These are phyloP conservation scores for Mucor saturninus DNA, from an alignment of 371 early-diverging fungal genomes.

Conservation along the genomic window DNA sequence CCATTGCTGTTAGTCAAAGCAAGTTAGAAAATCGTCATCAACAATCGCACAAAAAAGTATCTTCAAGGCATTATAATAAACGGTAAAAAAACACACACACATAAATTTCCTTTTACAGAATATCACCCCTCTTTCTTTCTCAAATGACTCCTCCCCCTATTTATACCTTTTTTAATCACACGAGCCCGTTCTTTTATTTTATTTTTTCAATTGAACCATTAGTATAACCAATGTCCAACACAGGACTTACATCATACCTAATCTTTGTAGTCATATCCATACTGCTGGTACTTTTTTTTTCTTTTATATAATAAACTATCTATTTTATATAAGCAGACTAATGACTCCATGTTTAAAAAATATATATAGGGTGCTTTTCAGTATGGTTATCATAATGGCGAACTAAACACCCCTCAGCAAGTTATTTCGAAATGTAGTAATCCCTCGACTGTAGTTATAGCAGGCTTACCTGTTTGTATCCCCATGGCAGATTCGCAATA, in stretches of 20 bases:
- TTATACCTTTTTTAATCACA: too few relatives aligned
- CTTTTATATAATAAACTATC: too few relatives aligned
- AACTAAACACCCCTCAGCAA: constrained; percentile 76
- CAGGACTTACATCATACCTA: constrained; percentile 36
- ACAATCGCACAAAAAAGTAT: neutral
- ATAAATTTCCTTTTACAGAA: too few relatives aligned
- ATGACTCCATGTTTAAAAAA: neutral
- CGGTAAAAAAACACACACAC: too few relatives aligned
- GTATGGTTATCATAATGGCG: constrained; percentile 85
- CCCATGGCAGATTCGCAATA: constrained; percentile 80
- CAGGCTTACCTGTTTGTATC: constrained; percentile 71
- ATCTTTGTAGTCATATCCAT: constrained; percentile 48
- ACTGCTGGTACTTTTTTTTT: constrained; percentile 32
- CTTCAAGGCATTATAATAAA: neutral
- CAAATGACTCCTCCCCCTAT: too few relatives aligned
- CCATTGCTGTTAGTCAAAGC: constrained; percentile 19
- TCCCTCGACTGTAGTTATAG: constrained; percentile 9
- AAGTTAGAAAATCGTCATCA: constrained; percentile 5
- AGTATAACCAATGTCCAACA: constrained; percentile 11
- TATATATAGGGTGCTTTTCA: constrained; percentile 66
- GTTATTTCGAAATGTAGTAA: constrained; percentile 68
- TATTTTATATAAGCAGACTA: neutral
- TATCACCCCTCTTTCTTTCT: too few relatives aligned
- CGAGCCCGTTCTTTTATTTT: too few relatives aligned
- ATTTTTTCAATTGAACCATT: too few relatives aligned